Evolutionary conservation across 306 rosid species (phyloP).

Genomic region (Vachellia collinsii): DNA sequence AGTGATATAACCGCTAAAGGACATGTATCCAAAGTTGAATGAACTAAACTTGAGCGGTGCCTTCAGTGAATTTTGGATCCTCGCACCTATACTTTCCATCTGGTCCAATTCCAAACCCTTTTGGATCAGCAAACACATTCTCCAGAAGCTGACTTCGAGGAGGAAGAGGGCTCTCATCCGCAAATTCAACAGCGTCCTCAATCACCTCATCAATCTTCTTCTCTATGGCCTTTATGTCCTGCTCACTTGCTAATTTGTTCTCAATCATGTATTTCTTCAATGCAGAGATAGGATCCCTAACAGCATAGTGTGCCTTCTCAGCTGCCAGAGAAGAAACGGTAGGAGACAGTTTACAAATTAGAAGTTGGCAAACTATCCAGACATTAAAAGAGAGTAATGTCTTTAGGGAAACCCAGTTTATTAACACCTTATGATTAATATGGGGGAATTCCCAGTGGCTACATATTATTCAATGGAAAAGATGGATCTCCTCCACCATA

Average conservation of each 20-base stretch:
- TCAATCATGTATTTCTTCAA: constrained; percentile 79
- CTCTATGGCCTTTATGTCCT: constrained; percentile 77
- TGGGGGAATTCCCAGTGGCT: neutral
- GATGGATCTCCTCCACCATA: neutral
- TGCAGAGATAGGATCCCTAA: constrained; percentile 87
- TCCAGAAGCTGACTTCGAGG: constrained; percentile 88
- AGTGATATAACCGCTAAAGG: constrained; percentile 40
- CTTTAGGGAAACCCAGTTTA: neutral
- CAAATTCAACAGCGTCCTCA: constrained; percentile 87
- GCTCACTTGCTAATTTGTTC: constrained; percentile 71
- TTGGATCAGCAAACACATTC: constrained; percentile 94
- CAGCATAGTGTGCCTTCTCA: constrained; percentile 92
- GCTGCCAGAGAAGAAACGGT: constrained; percentile 56
- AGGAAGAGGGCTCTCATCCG: constrained; percentile 86
- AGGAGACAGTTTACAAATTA: neutral
- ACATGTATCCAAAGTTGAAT: constrained; percentile 40
- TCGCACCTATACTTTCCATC: constrained; percentile 94
- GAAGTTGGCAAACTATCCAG: constrained; percentile 15
- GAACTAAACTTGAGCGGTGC: constrained; percentile 91
- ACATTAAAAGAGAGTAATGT: neutral
- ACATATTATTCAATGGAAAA: neutral
- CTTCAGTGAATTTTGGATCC: constrained; percentile 94
- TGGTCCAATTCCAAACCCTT: constrained; percentile 94
- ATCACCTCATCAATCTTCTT: constrained; percentile 84
- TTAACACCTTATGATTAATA: neutral